phyloP scores from a whole-genome alignment of 2,329 filamentous ascomycete genomes.

The Colletotrichum aenigma region DNA sequence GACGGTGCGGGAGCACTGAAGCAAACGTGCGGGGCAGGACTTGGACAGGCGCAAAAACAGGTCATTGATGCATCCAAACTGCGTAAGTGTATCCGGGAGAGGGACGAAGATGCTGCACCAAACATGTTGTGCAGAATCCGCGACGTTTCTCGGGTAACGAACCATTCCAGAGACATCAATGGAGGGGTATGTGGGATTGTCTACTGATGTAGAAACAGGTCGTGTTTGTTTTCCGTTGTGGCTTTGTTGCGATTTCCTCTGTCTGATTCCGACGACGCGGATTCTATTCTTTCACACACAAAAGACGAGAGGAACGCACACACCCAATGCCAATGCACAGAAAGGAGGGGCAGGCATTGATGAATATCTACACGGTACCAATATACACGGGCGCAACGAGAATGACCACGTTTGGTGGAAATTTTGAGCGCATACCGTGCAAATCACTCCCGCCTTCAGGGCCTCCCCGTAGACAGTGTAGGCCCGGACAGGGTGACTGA shows the following conservation, averaged over 20 bases:
- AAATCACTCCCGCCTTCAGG: background rate
- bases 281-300: background rate
- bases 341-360: background rate
- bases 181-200: background rate
- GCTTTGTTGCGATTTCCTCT: background rate
- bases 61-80: background rate
- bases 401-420: background rate
- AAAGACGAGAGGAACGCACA: background rate
- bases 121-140: slow-evolving; percentile 10
- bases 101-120: background rate
- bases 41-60: background rate
- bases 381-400: background rate
- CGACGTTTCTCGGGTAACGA: background rate
- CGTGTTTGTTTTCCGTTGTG: background rate
- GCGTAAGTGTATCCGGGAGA: background rate
- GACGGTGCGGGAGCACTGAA: background rate
- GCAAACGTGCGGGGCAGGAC: slow-evolving; percentile 16
- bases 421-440: background rate
- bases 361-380: background rate
- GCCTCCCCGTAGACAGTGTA: background rate
- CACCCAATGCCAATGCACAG: background rate
- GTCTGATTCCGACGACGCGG: background rate
- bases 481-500: background rate
- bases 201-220: background rate
- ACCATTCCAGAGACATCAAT: background rate